These are phyloP conservation scores for Apiosordaria backusii DNA, from an alignment of 495 filamentous ascomycete species.

Conservation along the genomic window DNA sequence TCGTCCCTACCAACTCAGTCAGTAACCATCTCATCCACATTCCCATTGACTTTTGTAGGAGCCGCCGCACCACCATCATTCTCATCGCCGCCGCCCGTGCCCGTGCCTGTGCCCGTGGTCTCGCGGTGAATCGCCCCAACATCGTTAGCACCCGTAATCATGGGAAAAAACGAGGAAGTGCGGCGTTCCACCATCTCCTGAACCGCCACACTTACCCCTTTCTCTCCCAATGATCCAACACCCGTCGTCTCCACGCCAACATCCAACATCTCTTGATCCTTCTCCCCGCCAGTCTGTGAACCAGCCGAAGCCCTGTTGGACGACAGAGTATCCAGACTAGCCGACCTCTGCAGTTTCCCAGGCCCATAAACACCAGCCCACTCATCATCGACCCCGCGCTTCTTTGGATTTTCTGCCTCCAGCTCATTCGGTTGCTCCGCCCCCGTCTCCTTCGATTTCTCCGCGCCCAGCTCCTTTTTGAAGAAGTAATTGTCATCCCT, in stretches of 20 bases:
- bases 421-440: neutral
- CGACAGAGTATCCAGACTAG: conserved; percentile 35
- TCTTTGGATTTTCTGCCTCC: conserved; percentile 16
- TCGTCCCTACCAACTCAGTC: neutral
- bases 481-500: conserved; percentile 44
- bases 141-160: neutral
- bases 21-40: neutral
- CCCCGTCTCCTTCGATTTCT: conserved; percentile 12
- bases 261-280: conserved; percentile 30
- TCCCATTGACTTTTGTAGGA: neutral
- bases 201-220: neutral
- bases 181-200: neutral
- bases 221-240: neutral
- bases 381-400: conserved; percentile 14
- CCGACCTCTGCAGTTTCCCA: conserved; percentile 17
- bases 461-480: conserved; percentile 35
- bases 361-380: conserved; percentile 6
- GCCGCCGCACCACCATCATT: neutral
- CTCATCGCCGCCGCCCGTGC: neutral
- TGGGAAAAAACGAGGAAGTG: neutral
- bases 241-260: neutral
- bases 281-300: conserved; percentile 11
- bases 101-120: neutral
- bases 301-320: conserved; percentile 34
- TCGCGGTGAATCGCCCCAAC: neutral